phyloP scores from a whole-genome alignment of 805 yeast species.

The Myxozyma lipomycoides region DNA sequence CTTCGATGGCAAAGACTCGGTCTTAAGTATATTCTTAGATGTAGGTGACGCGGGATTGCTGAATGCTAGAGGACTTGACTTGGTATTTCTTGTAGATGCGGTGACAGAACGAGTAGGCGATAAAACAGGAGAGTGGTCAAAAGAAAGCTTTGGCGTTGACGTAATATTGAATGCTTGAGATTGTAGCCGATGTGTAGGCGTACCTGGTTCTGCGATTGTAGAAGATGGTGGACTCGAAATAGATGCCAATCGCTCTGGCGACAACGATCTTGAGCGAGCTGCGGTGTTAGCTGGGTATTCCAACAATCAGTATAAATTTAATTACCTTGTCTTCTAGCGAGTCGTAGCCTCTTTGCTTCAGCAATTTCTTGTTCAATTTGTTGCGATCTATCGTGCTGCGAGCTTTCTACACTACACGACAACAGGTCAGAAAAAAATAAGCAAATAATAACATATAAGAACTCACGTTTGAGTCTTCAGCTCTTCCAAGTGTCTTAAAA shows the following conservation, averaged over 20 bases:
- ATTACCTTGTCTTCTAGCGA: conserved; percentile 19
- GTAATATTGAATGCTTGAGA: not conserved
- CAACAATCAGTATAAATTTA: not conserved
- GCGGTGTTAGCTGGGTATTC: not conserved
- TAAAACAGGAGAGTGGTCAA: not conserved
- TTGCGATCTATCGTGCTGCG: conserved; percentile 7
- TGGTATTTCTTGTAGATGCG: not conserved
- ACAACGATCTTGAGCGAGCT: conserved; percentile 12
- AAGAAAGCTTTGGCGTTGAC: conserved; percentile 1
- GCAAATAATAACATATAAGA: not conserved
- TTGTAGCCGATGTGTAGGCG: not conserved
- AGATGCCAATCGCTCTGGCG: conserved; percentile 1
- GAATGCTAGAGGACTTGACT: not conserved
- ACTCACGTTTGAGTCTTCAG: conserved; percentile 5
- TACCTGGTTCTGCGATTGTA: not conserved
- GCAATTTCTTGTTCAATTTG: conserved; percentile 21
- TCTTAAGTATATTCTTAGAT: too few species aligned
- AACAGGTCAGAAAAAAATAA: not conserved
- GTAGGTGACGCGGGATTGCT: not conserved
- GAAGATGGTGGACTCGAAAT: not conserved
- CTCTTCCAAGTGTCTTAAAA: conserved; percentile 11
- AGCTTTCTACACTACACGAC: not conserved
- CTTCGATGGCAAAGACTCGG: not conserved
- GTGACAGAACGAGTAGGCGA: not conserved
- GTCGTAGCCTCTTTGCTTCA: conserved; percentile 16